Percentiles rank a stretch among this genome's conserved stretches.
phyloP scores from a whole-genome alignment of 306 rosid species.

The Dryas alaskensis region DNA sequence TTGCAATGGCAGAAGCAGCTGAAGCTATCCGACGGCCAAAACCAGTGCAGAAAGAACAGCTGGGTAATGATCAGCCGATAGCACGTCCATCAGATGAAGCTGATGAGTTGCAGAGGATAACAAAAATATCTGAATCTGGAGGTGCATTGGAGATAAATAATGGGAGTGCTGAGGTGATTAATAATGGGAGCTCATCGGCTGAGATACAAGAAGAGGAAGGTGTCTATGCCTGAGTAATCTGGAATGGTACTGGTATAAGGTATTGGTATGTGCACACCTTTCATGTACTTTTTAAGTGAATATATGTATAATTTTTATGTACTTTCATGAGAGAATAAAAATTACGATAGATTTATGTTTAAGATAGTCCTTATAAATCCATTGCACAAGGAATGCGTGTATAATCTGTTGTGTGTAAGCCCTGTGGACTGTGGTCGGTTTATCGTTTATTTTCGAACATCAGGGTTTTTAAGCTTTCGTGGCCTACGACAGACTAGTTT shows the following conservation, averaged over 20 bases:
- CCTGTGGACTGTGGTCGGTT: not conserved
- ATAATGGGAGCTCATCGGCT: conserved; percentile 30
- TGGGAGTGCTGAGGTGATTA: conserved; percentile 46
- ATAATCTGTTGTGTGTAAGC: not conserved
- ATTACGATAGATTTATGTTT: too few species aligned
- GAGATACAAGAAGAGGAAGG: conserved; percentile 58
- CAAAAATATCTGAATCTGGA: conserved; percentile 53
- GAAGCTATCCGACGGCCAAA: conserved; percentile 93
- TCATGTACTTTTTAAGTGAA: not conserved
- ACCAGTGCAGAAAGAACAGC: conserved; percentile 55
- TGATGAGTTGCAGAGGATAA: conserved; percentile 44
- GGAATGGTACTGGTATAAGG: not conserved
- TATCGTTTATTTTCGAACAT: not conserved
- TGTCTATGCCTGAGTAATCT: not conserved
- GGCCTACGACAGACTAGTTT: not conserved
- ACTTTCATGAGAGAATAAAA: not conserved
- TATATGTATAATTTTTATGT: too few species aligned
- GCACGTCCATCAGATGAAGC: conserved; percentile 44
- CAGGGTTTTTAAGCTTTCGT: not conserved
- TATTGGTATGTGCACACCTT: not conserved
- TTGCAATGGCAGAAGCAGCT: conserved; percentile 79
- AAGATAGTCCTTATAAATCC: too few species aligned
- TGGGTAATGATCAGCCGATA: conserved; percentile 41
- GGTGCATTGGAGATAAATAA: conserved; percentile 37
- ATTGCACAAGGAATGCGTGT: not conserved